Base-by-base conservation (phyloP, 305 asterid species). In the Lippia alba region DNA sequence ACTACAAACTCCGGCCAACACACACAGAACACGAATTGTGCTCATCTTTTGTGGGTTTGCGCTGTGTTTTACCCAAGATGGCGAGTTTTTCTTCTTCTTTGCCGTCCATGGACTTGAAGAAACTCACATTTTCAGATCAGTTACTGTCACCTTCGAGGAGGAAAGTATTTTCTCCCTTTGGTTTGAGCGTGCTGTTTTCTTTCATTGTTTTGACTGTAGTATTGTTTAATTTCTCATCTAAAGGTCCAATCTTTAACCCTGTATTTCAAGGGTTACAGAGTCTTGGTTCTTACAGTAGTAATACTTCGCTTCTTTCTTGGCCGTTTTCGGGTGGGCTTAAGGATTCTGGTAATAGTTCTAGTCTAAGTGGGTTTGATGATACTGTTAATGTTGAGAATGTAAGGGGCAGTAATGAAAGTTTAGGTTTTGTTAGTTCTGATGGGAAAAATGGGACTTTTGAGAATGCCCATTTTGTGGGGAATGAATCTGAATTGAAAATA, bases 101-200 rank as follows among this genome's bases (percentile, higher is more conserved):
- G 60, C n/a, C 82, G 17, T 16, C 61, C 30, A 84, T 84, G 94
- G 90, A 87, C 79, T 72, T 80, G 78, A 93, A 75, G 74, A 91
- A 69, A 44, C 66, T 83, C 8, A 48, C 88, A 30, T 82, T 86
- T 59, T 51, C 89, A 49, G 92, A 87, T 78, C 92, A 87, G 67
- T 75, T 82, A 3, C 34, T 85, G 11, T 74, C 89, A 41, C 83
- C 90, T 71, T 66, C 83, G 9, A 77, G 83, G 61, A 83, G 81
- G 63, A 89, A 86, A 82, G 80, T 79, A 46, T 82, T 81, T 80
- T 86, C 96, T 30, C 85, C 91, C 3, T 82, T 84, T 75, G 82
- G 90, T 39, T 75, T 89, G 11, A 88, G 91, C 49, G 16, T 86
- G 50, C 41, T 82, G n/a, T 60, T 81, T 60, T 84, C 89, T 62